Percentiles rank a stretch among this genome's conserved stretches.
Conservation (phyloP, 2,329 filamentous ascomycete species). For the Rhinocladiella similis region DNA sequence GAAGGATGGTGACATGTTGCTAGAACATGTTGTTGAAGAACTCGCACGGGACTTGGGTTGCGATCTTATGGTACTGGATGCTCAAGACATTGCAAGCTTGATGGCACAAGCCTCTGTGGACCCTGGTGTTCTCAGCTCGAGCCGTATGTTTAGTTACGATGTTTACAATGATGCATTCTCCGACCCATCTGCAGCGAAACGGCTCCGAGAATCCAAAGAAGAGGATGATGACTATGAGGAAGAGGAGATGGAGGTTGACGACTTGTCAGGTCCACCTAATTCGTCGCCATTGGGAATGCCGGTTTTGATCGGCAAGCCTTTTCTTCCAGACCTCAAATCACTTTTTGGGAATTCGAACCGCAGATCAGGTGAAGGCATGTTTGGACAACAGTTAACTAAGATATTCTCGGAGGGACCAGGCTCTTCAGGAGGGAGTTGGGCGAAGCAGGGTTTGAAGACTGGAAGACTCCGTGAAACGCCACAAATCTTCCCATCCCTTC, state of each 20-base stretch:
- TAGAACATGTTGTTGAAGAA: constrained; percentile 63
- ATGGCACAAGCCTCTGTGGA: constrained; percentile 31
- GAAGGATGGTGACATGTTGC: constrained; percentile 53
- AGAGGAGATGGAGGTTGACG: constrained; percentile 16
- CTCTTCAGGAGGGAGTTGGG: neutral
- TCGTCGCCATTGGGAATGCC: constrained; percentile 18
- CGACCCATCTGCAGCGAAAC: constrained; percentile 8
- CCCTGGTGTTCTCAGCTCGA: constrained; percentile 10
- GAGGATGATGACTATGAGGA: constrained; percentile 26
- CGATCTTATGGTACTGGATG: constrained; percentile 45
- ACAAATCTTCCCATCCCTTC: constrained; percentile 1
- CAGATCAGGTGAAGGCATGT: constrained; percentile 5
- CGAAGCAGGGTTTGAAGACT: neutral
- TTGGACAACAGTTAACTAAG: neutral
- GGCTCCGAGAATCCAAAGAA: constrained; percentile 10
- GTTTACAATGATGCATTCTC: constrained; percentile 21
- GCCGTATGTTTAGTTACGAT: constrained; percentile 28
- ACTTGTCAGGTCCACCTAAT: constrained; percentile 9
- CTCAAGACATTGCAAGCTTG: constrained; percentile 47
- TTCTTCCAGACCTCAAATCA: constrained; percentile 20
- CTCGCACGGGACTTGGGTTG: constrained; percentile 58
- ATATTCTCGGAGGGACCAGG: constrained; percentile 8
- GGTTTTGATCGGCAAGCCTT: constrained; percentile 21
- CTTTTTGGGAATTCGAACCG: constrained; percentile 9
- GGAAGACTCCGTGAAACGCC: neutral